Percentiles rank a stretch among this genome's conserved stretches.
phyloP scores from a whole-genome alignment of 176 grass and related monocot genomes.

The Musa beccarii region DNA sequence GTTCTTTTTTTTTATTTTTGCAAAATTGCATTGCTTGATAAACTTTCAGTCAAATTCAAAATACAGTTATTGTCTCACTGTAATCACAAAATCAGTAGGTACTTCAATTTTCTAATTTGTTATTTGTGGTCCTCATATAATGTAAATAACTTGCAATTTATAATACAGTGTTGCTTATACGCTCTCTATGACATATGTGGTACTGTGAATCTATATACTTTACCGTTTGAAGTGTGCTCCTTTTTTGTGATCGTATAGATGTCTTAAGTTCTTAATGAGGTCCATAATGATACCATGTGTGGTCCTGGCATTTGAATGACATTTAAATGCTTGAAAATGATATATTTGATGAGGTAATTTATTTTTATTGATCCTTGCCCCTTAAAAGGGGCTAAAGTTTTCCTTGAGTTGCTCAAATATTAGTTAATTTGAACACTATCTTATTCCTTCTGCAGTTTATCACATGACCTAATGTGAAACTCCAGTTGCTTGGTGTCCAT shows the following conservation, averaged over 20 bases:
- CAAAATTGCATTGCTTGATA: no score
- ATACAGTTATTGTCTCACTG: no score
- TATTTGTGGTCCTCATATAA: no score
- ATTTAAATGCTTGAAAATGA: conserved; percentile 45
- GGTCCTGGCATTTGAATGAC: conserved; percentile 36
- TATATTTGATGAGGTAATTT: conserved; percentile 5
- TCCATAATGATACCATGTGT: conserved; percentile 62
- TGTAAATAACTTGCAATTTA: no score
- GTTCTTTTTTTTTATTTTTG: no score
- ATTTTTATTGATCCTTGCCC: neutral
- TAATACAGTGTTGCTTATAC: no score
- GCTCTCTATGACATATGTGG: neutral
- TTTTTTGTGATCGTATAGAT: neutral
- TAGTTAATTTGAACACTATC: neutral
- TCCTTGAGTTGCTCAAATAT: neutral
- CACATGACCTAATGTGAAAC: conserved; percentile 45
- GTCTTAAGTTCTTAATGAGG: conserved; percentile 60
- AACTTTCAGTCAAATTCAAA: no score
- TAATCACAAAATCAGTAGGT: no score
- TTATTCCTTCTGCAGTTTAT: conserved; percentile 35
- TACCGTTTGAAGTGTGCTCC: neutral
- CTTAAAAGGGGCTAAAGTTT: neutral
- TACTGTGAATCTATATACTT: neutral
- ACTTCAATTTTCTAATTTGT: no score
- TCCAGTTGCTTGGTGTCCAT: conserved; percentile 61